Conservation (phyloP, 441 rosid species). For the Populus tomentosa region DNA sequence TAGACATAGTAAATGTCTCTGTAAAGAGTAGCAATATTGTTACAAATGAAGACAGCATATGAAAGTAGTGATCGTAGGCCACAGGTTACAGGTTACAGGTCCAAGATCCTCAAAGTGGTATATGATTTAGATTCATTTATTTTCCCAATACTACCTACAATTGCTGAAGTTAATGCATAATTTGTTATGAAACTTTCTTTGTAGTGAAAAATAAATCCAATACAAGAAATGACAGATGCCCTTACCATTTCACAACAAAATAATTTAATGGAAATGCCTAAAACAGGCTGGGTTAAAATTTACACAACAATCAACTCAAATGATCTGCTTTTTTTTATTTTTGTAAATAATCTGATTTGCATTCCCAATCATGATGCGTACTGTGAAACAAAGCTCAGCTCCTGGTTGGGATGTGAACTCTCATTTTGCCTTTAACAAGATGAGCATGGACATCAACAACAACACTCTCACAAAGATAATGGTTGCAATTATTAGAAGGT, state of each 20-base stretch:
- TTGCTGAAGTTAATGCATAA: background rate
- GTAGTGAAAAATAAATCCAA: background rate
- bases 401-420: background rate
- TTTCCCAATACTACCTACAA: background rate
- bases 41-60: background rate
- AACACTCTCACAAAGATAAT: background rate
- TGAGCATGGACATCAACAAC: background rate
- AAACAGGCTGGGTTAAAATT: background rate
- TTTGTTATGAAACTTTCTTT: background rate
- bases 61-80: background rate
- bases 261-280: background rate
- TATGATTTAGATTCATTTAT: background rate
- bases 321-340: background rate
- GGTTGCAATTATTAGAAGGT: background rate
- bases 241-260: background rate
- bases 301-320: background rate
- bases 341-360: background rate
- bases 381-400: background rate
- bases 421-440: background rate
- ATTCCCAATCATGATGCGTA: too few relatives aligned
- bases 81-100: background rate
- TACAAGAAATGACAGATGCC: background rate
- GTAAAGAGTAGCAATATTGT: background rate
- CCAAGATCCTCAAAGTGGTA: background rate
- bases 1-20: background rate